A percentile compares a stretch with the other conserved stretches of the same genome.
These are phyloP conservation scores for Colletotrichum caudatum DNA, from an alignment of 2,329 filamentous ascomycete species.

Conservation along the genomic window DNA sequence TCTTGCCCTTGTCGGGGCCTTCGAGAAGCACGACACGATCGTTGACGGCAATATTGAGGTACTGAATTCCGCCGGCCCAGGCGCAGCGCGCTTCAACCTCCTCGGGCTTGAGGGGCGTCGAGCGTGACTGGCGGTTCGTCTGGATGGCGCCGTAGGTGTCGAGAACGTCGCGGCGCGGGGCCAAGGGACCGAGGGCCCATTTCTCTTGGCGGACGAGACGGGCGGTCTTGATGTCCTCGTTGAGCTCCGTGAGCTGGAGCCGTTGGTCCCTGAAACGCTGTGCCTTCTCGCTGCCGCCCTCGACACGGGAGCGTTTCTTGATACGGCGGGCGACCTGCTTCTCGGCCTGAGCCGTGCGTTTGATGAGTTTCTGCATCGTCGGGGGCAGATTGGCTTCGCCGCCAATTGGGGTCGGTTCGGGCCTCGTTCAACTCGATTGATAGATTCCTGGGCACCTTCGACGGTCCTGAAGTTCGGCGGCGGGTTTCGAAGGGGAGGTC, in stretches of 20 bases:
- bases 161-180: slow-evolving; percentile 80
- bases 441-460: not conserved
- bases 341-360: slow-evolving; percentile 74
- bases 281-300: slow-evolving; percentile 47
- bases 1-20: slow-evolving; percentile 84
- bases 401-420: slow-evolving; percentile 18
- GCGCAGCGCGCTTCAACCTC: slow-evolving; percentile 59
- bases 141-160: slow-evolving; percentile 66
- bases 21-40: slow-evolving; percentile 87
- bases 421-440: not conserved
- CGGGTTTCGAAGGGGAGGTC: slow-evolving; percentile 9
- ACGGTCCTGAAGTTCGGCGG: slow-evolving; percentile 26
- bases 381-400: slow-evolving; percentile 12
- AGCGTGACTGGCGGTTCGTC: slow-evolving; percentile 52
- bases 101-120: slow-evolving; percentile 50
- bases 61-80: slow-evolving; percentile 67
- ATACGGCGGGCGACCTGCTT: slow-evolving; percentile 68
- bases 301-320: slow-evolving; percentile 55
- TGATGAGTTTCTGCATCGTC: slow-evolving; percentile 78
- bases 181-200: slow-evolving; percentile 81
- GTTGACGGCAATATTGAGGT: slow-evolving; percentile 72
- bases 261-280: slow-evolving; percentile 51
- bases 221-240: slow-evolving; percentile 47
- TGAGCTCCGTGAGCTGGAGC: slow-evolving; percentile 52
- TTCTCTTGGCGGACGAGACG: slow-evolving; percentile 74